Percentiles rank a stretch among this genome's conserved stretches.
Conservation (phyloP, 1,139 yeast species). For the Petasospora fabianii region DNA sequence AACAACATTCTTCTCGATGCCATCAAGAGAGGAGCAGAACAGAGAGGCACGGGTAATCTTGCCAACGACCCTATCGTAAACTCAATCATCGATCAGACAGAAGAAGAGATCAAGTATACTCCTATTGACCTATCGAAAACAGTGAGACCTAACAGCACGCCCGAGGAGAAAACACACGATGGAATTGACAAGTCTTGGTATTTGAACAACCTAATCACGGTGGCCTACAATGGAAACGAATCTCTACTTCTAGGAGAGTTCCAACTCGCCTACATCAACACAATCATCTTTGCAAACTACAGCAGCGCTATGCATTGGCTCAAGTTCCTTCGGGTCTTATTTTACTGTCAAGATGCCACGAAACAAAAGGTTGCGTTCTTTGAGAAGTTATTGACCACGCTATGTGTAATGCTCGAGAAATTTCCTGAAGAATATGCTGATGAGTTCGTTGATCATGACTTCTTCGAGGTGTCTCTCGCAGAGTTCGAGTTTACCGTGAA, state of each 20-base stretch:
- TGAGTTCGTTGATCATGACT: constrained; percentile 26
- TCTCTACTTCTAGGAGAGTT: constrained; percentile 37
- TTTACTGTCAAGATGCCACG: constrained; percentile 27
- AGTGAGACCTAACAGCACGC: constrained; percentile 33
- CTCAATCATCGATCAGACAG: constrained; percentile 31
- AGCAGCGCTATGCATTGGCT: constrained; percentile 46
- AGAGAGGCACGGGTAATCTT: constrained; percentile 11
- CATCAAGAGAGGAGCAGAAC: constrained; percentile 24
- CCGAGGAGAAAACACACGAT: constrained; percentile 35
- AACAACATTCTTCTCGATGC: constrained; percentile 32
- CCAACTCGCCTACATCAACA: constrained; percentile 36
- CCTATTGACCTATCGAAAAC: constrained; percentile 34
- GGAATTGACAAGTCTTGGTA: constrained; percentile 44
- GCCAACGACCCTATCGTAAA: constrained; percentile 29
- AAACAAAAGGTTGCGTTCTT: constrained; percentile 19
- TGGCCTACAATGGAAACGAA: constrained; percentile 23
- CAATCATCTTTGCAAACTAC: constrained; percentile 40
- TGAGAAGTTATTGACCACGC: constrained; percentile 27
- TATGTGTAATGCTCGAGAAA: constrained; percentile 31
- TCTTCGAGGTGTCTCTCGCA: constrained; percentile 15
- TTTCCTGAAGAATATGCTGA: constrained; percentile 39
- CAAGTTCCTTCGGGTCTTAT: constrained; percentile 33
- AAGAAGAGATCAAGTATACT: constrained; percentile 33
- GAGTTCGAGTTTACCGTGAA: constrained; percentile 25
- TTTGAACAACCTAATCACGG: constrained; percentile 28